Evolutionary conservation across 2,329 filamentous ascomycete species (phyloP), one percentile per base, ranked within the genome.

Genomic region (Pyrenochaeta sp.): DNA sequence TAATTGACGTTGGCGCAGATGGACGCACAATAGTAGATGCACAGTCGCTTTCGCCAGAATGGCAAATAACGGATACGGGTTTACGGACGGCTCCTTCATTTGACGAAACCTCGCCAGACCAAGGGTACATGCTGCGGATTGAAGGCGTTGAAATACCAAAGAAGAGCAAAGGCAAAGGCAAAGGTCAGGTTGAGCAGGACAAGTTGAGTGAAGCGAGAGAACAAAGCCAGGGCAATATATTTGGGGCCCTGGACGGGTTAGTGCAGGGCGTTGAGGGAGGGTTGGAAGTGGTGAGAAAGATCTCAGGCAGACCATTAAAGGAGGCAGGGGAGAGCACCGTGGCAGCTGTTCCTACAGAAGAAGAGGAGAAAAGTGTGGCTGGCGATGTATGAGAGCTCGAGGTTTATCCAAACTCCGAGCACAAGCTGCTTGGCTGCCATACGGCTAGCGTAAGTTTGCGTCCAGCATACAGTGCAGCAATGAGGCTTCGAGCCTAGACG

Each of bases 21-120:
- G 81, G 81, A 1, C 78, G 78, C 25, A 81, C 78, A 1, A 86
- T 98, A 0, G 81, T 85, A 0, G 87, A 86, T 55, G 90, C 91
- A 1, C 87, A 90, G 42, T 93, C 90, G 61, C 80, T 97, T 12
- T 90, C 87, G 8, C 80, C 88, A 0, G 86, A 90, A 49, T 98
- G 94, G 89, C 88, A 90, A 68, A 82, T 90, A 13, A 78, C 87
- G 34, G 78, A 79, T 15, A 83, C 84, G 0, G 78, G 78, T 9
- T 77, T 90, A 9, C 79, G 80, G 7, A 80, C 82, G 9, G 89
- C 89, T 15, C 89, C 89, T 1, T 89, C 86, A 1, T 90, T 88
- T 72, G 85, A 86, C 43, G 82, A 81, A 43, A 80, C 70, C 62
- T 68, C 64, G 30, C 74, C 63, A 12, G 75, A 77, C 34, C 79